Evolutionary conservation across 768 basidiomycete genomes (phyloP).

Genomic region (Pulveroboletus ravenelii): DNA sequence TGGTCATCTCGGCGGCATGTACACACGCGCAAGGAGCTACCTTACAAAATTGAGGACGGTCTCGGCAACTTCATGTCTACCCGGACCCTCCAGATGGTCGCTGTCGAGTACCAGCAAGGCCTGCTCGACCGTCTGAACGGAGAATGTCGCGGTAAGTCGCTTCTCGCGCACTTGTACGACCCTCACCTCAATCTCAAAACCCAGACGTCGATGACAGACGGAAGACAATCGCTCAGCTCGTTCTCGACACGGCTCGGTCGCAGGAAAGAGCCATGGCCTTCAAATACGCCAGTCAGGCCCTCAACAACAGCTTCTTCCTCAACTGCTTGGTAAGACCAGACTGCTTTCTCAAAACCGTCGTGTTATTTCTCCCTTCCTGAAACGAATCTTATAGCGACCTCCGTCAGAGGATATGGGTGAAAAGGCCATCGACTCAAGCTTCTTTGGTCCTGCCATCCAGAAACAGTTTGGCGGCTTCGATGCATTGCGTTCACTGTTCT

Average conservation of each 20-base stretch:
- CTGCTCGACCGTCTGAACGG: conserved; percentile 74
- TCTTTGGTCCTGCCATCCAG: conserved; percentile 19
- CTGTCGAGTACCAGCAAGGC: conserved; percentile 83
- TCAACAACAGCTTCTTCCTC: conserved; percentile 96
- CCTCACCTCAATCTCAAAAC: not conserved
- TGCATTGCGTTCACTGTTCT: conserved; percentile 70
- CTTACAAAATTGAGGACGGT: conserved; percentile 66
- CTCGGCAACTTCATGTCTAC: conserved; percentile 78
- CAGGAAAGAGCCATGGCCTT: conserved; percentile 66
- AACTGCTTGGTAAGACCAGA: conserved; percentile 62
- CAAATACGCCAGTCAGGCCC: conserved; percentile 86
- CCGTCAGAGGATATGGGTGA: conserved; percentile 27
- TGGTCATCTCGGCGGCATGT: conserved; percentile 33
- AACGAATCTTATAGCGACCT: conserved; percentile 25
- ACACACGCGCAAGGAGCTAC: conserved; percentile 52
- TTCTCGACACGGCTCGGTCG: conserved; percentile 59
- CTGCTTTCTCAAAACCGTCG: no score
- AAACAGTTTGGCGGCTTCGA: conserved; percentile 58
- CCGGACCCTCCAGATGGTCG: conserved; percentile 62
- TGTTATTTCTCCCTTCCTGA: not conserved
- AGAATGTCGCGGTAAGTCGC: conserved; percentile 58
- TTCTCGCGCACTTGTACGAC: not conserved
- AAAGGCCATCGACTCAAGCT: conserved; percentile 10
- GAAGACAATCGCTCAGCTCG: conserved; percentile 62
- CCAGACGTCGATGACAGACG: conserved; percentile 54